These are phyloP conservation scores for Pezicula radicicola DNA, from an alignment of 2,329 filamentous ascomycete genomes.

Conservation along the genomic window DNA sequence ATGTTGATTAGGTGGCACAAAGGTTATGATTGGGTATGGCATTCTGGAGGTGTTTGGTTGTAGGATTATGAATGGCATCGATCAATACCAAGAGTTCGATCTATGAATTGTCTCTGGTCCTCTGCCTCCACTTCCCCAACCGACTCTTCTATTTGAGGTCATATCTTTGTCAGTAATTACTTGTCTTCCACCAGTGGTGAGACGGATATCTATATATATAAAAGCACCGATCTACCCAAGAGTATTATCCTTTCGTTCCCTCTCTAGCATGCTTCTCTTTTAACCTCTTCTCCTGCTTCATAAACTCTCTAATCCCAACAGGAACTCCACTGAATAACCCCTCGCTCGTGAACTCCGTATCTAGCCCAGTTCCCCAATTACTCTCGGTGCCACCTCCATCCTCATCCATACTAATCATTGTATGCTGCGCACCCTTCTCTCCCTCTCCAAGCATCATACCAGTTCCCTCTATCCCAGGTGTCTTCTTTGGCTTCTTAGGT, in stretches of 20 bases:
- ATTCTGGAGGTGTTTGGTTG: neutral
- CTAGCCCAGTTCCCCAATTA: conserved; percentile 53
- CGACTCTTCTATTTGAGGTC: no score
- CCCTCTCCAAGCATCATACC: conserved; percentile 24
- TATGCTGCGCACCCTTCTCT: conserved; percentile 32
- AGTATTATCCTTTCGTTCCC: conserved; percentile 24
- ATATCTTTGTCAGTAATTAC: no score
- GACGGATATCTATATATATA: neutral
- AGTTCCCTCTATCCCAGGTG: conserved; percentile 27
- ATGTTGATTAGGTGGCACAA: conserved; percentile 33
- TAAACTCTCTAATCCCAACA: conserved; percentile 92
- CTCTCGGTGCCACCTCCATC: conserved; percentile 74
- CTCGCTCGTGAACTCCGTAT: conserved; percentile 53
- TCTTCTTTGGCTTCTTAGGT: conserved; percentile 17
- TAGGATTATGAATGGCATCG: neutral
- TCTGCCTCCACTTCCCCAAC: no score
- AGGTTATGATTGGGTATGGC: neutral
- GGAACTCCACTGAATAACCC: conserved; percentile 79
- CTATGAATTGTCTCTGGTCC: no score
- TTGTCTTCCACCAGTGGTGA: neutral
- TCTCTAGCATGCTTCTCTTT: conserved; percentile 69
- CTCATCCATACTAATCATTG: conserved; percentile 68
- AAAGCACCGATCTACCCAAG: neutral
- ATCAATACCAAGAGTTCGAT: neutral
- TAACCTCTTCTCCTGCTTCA: conserved; percentile 91